phyloP scores from a whole-genome alignment of 805 yeast genomes.

The Danielozyma ontarioensis region DNA sequence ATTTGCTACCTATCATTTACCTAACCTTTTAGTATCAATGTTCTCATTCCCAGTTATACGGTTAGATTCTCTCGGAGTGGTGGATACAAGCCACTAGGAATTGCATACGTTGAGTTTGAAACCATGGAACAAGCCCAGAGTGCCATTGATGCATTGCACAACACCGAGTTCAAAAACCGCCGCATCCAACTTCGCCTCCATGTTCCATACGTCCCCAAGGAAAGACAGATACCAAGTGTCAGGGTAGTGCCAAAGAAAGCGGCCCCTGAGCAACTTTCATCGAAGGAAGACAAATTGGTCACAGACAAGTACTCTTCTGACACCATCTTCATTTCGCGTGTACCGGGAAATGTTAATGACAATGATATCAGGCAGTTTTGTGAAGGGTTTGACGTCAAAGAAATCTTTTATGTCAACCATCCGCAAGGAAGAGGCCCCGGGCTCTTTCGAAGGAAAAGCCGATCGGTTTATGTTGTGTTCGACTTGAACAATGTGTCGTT shows the following conservation, averaged over 20 bases:
- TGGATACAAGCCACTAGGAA: slow-evolving; percentile 50
- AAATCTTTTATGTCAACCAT: too few relatives aligned
- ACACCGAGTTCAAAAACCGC: slow-evolving; percentile 29
- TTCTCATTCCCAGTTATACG: slow-evolving; percentile 52
- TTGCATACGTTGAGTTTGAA: slow-evolving; percentile 38
- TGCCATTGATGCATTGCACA: slow-evolving; percentile 21
- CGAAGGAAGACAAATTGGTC: slow-evolving; percentile 1
- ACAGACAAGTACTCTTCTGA: slow-evolving; percentile 27
- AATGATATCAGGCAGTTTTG: slow-evolving; percentile 40
- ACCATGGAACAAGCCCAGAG: slow-evolving; percentile 21
- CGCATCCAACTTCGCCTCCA: slow-evolving; percentile 35
- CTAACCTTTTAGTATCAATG: slow-evolving; percentile 17
- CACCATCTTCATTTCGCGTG: slow-evolving; percentile 41
- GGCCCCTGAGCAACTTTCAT: not conserved
- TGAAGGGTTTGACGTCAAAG: too few relatives aligned
- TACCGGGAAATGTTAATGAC: slow-evolving; percentile 38
- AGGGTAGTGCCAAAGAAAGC: not conserved
- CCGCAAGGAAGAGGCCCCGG: too few relatives aligned
- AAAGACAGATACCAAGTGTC: not conserved
- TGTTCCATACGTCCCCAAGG: slow-evolving; percentile 35
- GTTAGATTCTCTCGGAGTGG: slow-evolving; percentile 39
- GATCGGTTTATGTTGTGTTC: too few relatives aligned
- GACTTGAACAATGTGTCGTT: too few relatives aligned
- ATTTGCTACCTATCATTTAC: slow-evolving; percentile 1
- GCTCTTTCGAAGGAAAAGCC: too few relatives aligned